These are phyloP conservation scores for Cephalotrichum gorgonifer DNA, from an alignment of 2,329 filamentous ascomycete genomes.

Conservation along the genomic window DNA sequence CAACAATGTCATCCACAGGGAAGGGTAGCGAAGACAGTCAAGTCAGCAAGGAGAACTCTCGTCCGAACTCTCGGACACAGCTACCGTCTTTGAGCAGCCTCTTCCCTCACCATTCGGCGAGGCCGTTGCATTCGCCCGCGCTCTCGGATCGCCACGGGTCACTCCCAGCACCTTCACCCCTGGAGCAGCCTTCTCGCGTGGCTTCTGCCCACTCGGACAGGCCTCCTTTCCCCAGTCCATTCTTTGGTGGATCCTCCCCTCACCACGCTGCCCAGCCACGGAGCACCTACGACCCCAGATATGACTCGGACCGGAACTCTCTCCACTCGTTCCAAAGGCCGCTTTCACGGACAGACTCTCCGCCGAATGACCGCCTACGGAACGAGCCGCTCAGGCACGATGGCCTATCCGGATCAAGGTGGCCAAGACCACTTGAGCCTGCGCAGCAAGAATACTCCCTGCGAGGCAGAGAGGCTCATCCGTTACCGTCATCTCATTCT, in stretches of 20 bases:
- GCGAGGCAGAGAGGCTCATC: constrained; percentile 24
- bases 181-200: constrained; percentile 32
- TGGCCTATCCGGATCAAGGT: constrained; percentile 24
- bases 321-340: constrained; percentile 17
- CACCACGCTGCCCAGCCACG: constrained; percentile 31
- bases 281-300: constrained; percentile 33
- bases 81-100: constrained; percentile 48
- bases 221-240: constrained; percentile 1
- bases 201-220: constrained; percentile 21
- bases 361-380: background rate
- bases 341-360: constrained; percentile 4
- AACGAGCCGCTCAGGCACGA: constrained; percentile 18
- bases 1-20: constrained; percentile 27
- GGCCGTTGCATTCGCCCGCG: constrained; percentile 14
- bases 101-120: constrained; percentile 27
- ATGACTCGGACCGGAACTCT: constrained; percentile 28
- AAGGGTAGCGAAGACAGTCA: constrained; percentile 26
- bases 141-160: constrained; percentile 30
- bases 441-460: constrained; percentile 34
- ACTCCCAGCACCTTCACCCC: constrained; percentile 30
- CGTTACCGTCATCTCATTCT: background rate
- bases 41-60: constrained; percentile 22
- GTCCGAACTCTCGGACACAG: constrained; percentile 28
- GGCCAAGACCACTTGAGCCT: constrained; percentile 27
- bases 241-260: constrained; percentile 11